These are phyloP conservation scores for Skeletonema menzelii DNA, from an alignment of 108 stramenopile species.

Conservation along the genomic window DNA sequence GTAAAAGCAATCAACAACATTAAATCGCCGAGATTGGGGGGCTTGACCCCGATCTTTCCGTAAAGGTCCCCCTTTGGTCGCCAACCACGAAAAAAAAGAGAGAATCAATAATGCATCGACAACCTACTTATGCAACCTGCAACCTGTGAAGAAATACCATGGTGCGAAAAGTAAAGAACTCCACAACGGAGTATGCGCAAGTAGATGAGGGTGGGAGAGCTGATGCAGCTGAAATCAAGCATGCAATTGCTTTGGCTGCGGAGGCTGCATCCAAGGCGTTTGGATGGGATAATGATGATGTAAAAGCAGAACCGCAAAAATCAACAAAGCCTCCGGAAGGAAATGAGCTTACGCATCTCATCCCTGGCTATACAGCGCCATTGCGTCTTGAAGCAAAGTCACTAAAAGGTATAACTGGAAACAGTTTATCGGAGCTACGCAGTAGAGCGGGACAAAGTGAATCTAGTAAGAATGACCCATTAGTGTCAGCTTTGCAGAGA, in stretches of 20 bases:
- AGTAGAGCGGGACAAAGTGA: slow-evolving; percentile 48
- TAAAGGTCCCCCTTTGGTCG: no score
- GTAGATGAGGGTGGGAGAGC: background rate
- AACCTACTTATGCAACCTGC: no score
- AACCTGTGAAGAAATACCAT: background rate
- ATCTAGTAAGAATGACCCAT: slow-evolving; percentile 31
- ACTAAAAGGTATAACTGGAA: slow-evolving; percentile 14
- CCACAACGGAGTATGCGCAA: background rate
- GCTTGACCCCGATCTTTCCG: no score
- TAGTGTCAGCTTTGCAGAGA: slow-evolving; percentile 11
- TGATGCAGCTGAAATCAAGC: background rate
- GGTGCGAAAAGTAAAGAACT: background rate
- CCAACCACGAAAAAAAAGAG: no score
- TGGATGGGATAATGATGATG: background rate
- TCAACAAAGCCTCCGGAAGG: slow-evolving; percentile 5
- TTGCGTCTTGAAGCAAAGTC: slow-evolving; percentile 60
- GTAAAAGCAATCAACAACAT: no score
- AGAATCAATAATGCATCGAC: no score
- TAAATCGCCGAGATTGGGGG: no score
- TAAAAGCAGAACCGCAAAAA: background rate
- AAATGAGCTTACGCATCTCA: slow-evolving; percentile 72
- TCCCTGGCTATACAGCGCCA: slow-evolving; percentile 83
- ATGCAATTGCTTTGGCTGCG: background rate
- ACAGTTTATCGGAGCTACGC: slow-evolving; percentile 46
- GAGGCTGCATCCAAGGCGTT: background rate